These are phyloP conservation scores for Amanita fuliginea DNA, from an alignment of 768 basidiomycete species.

Conservation along the genomic window DNA sequence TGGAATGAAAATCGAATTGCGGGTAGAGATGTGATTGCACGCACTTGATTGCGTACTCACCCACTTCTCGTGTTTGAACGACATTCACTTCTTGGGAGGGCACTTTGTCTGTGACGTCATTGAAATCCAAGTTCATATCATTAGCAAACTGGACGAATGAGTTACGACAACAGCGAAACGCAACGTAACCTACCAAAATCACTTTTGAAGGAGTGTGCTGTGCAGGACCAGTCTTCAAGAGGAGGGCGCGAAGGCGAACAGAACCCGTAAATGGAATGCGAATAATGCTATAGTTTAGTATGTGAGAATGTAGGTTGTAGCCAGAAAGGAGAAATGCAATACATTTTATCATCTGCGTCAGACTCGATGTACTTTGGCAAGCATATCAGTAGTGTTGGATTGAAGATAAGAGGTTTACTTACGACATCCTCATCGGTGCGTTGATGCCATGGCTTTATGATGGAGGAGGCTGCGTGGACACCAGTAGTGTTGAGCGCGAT, in stretches of 20 bases:
- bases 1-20: neutral
- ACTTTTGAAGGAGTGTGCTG: constrained; percentile 71
- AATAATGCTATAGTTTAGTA: constrained; percentile 63
- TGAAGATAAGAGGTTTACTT: neutral
- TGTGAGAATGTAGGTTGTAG: constrained; percentile 3
- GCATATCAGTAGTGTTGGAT: constrained; percentile 5
- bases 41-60: constrained; percentile 79
- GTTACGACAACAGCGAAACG: neutral
- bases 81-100: constrained; percentile 68
- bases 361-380: constrained; percentile 63
- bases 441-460: constrained; percentile 85
- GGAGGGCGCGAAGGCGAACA: constrained; percentile 72
- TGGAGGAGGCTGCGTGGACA: constrained; percentile 27
- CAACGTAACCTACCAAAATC: constrained; percentile 38
- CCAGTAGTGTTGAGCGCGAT: constrained; percentile 62
- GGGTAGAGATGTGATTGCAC: constrained; percentile 11
- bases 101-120: constrained; percentile 48
- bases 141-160: constrained; percentile 55
- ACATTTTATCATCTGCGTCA: constrained; percentile 89
- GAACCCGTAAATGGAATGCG: constrained; percentile 83
- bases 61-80: constrained; percentile 62
- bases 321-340: constrained; percentile 3
- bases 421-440: constrained; percentile 55
- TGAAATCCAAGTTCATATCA: constrained; percentile 71
- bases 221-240: constrained; percentile 75